phyloP scores from a whole-genome alignment of 164 flowering plant genomes.

The Taxillus chinensis region DNA sequence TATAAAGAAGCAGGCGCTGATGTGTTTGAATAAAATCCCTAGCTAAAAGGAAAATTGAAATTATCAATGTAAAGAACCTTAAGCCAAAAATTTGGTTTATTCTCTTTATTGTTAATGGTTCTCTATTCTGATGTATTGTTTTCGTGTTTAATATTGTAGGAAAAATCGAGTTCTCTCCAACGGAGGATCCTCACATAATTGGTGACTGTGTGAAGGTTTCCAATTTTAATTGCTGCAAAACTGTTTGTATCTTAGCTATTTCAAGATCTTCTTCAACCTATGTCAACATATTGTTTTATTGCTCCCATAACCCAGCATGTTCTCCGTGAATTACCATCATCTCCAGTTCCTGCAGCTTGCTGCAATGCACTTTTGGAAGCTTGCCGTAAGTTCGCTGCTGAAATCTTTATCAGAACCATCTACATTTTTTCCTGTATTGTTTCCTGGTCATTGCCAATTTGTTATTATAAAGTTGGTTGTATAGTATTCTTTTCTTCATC shows the following conservation, averaged over 20 bases:
- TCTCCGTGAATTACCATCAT: constrained; percentile 87
- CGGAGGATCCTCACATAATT: constrained; percentile 89
- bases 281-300: constrained; percentile 6
- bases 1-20: background rate
- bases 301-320: constrained; percentile 41
- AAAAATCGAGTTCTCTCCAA: constrained; percentile 63
- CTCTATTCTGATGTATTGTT: background rate
- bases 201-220: constrained; percentile 92
- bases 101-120: background rate
- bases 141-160: constrained; percentile 36
- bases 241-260: constrained; percentile 2
- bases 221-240: constrained; percentile 5
- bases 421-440: no score
- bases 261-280: background rate
- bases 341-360: constrained; percentile 97
- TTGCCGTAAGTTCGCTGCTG: constrained; percentile 46
- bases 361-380: constrained; percentile 88
- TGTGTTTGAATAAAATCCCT: background rate
- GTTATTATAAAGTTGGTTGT: no score
- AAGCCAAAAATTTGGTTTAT: no score
- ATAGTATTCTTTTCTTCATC: no score
- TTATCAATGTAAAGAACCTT: no score
- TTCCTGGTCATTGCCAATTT: no score
- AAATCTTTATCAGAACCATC: background rate
- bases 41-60: background rate